phyloP scores from a whole-genome alignment of 1,284 basidiomycete genomes.

The Ganoderma resinaceum region DNA sequence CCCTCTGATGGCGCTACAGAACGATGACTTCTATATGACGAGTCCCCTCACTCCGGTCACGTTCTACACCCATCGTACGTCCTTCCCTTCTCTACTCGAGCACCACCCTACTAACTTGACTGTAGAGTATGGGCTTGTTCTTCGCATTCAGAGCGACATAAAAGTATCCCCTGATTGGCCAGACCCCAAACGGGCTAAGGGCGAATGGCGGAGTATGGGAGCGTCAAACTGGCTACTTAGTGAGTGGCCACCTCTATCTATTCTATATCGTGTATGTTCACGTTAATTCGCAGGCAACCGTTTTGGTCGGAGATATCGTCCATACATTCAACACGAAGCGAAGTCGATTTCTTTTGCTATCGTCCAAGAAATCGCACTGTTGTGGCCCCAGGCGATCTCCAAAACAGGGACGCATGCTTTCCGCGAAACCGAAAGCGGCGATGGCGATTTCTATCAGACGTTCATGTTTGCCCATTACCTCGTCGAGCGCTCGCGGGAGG shows the following conservation, averaged over 20 bases:
- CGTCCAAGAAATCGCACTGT: constrained; percentile 39
- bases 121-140: constrained; percentile 43
- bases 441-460: constrained; percentile 43
- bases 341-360: constrained; percentile 42
- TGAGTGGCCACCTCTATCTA: constrained; percentile 19
- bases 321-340: constrained; percentile 50
- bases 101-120: not conserved
- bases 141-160: constrained; percentile 38
- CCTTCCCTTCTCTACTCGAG: not conserved
- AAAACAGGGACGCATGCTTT: constrained; percentile 43
- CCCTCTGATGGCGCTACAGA: constrained; percentile 22
- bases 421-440: constrained; percentile 40
- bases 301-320: constrained; percentile 45
- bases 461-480: constrained; percentile 46
- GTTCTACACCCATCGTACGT: constrained; percentile 39
- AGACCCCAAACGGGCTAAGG: constrained; percentile 25
- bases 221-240: constrained; percentile 38
- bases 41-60: constrained; percentile 33
- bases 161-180: constrained; percentile 36
- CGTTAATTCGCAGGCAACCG: constrained; percentile 37
- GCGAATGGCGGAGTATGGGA: constrained; percentile 44
- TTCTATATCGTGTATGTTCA: not conserved
- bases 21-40: constrained; percentile 40
- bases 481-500: constrained; percentile 50
- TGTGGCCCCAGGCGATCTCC: constrained; percentile 38